Conservation (phyloP, 2,329 filamentous ascomycete genomes). For the Geosmithia putterillii region DNA sequence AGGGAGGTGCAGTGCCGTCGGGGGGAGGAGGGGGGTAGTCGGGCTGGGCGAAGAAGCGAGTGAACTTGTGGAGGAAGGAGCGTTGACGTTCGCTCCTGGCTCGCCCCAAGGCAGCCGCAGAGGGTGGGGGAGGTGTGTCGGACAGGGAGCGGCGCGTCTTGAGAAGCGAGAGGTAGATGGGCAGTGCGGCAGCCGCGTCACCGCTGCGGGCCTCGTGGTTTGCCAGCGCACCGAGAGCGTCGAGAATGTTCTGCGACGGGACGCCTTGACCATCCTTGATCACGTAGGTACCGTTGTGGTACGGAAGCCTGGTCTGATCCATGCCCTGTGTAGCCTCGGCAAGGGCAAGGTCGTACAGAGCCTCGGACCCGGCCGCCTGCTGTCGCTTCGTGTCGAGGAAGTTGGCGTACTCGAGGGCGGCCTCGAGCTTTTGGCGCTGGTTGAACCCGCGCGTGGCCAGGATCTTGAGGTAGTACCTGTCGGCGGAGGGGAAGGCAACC, state of each 20-base stretch:
- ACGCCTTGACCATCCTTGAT: constrained; percentile 44
- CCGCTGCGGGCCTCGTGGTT: constrained; percentile 63
- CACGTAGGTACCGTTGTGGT: constrained; percentile 52
- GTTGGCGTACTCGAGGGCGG: constrained; percentile 70
- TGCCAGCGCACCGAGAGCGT: constrained; percentile 63
- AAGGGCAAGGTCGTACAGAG: constrained; percentile 65
- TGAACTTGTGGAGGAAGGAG: constrained; percentile 9
- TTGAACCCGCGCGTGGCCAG: constrained; percentile 71
- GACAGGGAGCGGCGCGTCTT: constrained; percentile 58
- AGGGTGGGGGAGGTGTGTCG: constrained; percentile 9
- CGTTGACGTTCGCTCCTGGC: neutral
- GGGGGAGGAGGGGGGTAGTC: constrained; percentile 59
- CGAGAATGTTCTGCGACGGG: constrained; percentile 57
- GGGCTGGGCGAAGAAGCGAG: constrained; percentile 27
- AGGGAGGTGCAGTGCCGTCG: constrained; percentile 56
- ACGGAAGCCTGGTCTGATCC: constrained; percentile 21
- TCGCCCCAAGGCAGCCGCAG: too few relatives aligned
- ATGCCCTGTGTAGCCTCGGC: constrained; percentile 55
- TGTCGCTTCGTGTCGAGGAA: constrained; percentile 71
- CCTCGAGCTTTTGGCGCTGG: constrained; percentile 66
- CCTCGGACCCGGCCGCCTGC: constrained; percentile 45
- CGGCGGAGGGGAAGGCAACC: constrained; percentile 55
- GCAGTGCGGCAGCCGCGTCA: constrained; percentile 57
- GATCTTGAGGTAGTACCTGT: constrained; percentile 71
- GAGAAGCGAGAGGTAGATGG: constrained; percentile 76